A percentile compares a stretch with the other conserved stretches of the same genome.
Evolutionary conservation across 1,284 basidiomycete genomes (phyloP).

Genomic region (Marasmius fiardii): DNA sequence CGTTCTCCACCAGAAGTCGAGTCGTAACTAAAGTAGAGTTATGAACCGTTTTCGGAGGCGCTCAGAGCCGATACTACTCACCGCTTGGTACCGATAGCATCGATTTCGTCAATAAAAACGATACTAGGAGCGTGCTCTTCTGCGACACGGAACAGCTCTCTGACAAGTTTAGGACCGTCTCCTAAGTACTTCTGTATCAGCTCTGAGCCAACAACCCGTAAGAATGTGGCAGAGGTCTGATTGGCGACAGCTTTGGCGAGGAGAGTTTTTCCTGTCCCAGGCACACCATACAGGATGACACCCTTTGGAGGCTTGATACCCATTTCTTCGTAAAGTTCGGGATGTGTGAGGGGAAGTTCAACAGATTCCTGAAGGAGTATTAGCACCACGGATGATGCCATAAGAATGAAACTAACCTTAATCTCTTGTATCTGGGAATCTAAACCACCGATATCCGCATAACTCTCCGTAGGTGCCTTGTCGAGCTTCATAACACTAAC

Average conservation of each 20-base stretch:
- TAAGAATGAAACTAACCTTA: constrained; percentile 56
- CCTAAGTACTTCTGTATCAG: constrained; percentile 99
- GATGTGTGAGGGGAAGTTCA: constrained; percentile 96
- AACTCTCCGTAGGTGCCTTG: constrained; percentile 98
- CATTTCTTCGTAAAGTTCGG: constrained; percentile 99
- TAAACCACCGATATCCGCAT: constrained; percentile 97
- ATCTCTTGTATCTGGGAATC: constrained; percentile 99
- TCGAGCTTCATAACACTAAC: constrained; percentile 99
- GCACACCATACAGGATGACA: constrained; percentile 98
- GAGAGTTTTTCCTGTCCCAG: constrained; percentile 97
- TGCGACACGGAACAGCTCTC: constrained; percentile 95
- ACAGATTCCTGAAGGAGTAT: constrained; percentile 80
- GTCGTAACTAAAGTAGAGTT: constrained; percentile 64
- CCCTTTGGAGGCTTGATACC: constrained; percentile 99
- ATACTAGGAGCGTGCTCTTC: constrained; percentile 99
- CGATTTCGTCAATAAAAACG: constrained; percentile 99
- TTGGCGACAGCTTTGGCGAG: constrained; percentile 99
- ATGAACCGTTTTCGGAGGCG: neutral
- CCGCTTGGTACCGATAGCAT: constrained; percentile 98
- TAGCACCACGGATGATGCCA: neutral
- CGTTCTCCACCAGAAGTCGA: constrained; percentile 97
- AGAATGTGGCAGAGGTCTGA: constrained; percentile 97
- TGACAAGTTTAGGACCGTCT: constrained; percentile 98
- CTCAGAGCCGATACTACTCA: constrained; percentile 35
- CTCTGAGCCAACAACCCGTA: constrained; percentile 97